Base-by-base conservation (phyloP, 495 filamentous ascomycete species). In the Elasticomyces elasticus region DNA sequence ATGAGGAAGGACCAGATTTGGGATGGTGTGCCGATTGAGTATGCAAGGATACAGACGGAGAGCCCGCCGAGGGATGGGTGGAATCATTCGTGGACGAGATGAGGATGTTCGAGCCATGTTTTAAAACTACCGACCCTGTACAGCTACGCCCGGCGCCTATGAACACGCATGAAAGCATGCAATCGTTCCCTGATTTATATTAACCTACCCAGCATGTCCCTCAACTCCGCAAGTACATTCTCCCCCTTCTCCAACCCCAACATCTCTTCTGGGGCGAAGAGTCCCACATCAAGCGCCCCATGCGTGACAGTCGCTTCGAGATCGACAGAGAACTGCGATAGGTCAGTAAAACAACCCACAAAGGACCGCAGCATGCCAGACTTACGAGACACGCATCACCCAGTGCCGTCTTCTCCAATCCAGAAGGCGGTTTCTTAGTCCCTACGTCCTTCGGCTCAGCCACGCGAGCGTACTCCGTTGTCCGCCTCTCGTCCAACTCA, bases 1-100 rank as follows among this genome's bases (percentile, higher is more conserved):
- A 84, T 94, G 81, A 82, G 81, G 68, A 94, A 94, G 81, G 83
- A 81, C 70, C 85, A 83, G 10, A 68, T 88, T 37, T 92, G 83
- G 62, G 67, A 75, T 47, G 76, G 74, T 6, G 74, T 92, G 45
- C 90, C 90, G 57, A 85, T 95, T 65, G 89, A 95, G 76, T 94
- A 94, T 77, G 85, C 85, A 33, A 75, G 87, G 63, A 66, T 78
- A 61, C 88, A 94, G 78, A 87, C 81, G 31, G 88, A 95, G 57
- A 84, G 76, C 55, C 87, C 87, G 48, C 64, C 73, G 13, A 72
- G 73, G 58, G 78, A 83, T 62, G 79, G 85, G 53, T 92, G 86
- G 87, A 88, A 95, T 70, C 78, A 89, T 69, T 76, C 67, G 9
- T 85, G 83, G 83, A 83, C 60, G 51, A n/a, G 56, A 30, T 62